A percentile compares a stretch with the other conserved stretches of the same genome.
Conservation (phyloP, 169 alveolate genomes). For the Plasmodium gonderi region DNA sequence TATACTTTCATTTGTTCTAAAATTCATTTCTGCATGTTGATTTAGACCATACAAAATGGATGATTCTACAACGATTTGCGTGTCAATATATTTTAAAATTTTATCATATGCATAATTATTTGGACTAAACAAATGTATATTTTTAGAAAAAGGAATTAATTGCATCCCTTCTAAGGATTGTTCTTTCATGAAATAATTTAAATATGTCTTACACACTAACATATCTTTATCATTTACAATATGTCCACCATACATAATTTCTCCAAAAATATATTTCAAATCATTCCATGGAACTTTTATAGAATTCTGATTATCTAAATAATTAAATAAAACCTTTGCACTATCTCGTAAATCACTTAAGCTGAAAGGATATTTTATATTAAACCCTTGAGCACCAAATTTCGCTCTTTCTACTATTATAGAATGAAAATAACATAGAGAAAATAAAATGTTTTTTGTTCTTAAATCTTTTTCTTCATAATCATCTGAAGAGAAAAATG, state of each 20-base stretch:
- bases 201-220: constrained; percentile 92
- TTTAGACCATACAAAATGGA: constrained; percentile 65
- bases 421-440: constrained; percentile 97
- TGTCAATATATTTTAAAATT: constrained; percentile 68
- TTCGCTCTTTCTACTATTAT: constrained; percentile 96
- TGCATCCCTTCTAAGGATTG: constrained; percentile 94
- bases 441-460: constrained; percentile 95
- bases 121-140: constrained; percentile 63
- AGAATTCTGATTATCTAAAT: constrained; percentile 90
- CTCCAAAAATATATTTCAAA: constrained; percentile 96
- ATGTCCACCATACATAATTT: constrained; percentile 99
- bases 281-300: constrained; percentile 98
- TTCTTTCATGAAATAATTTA: constrained; percentile 94
- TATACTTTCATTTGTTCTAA: constrained; percentile 73
- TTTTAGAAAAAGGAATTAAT: constrained; percentile 89
- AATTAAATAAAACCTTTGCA: constrained; percentile 93
- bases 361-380: constrained; percentile 96
- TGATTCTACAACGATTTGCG: constrained; percentile 54
- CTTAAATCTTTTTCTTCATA: constrained; percentile 92
- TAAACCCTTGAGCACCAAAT: constrained; percentile 99
- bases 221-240: constrained; percentile 97
- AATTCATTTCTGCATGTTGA: constrained; percentile 74
- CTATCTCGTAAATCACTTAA: constrained; percentile 97
- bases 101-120: constrained; percentile 66
- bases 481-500: constrained; percentile 94